Percentiles rank a stretch among this genome's conserved stretches.
These are phyloP conservation scores for Pichia kluyveri DNA, from an alignment of 805 yeast species.

Conservation along the genomic window DNA sequence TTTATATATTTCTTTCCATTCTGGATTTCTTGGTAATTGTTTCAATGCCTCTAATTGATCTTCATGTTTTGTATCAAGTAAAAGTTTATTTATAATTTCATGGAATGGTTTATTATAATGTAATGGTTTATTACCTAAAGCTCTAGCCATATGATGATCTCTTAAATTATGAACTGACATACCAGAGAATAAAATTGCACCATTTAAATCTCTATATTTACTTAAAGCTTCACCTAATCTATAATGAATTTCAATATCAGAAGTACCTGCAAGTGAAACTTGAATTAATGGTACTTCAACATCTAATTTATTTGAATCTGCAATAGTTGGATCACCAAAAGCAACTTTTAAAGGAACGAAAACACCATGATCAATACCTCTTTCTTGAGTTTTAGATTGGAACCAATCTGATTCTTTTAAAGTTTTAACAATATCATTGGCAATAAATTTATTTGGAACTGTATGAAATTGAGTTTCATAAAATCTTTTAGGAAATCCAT, in stretches of 20 bases:
- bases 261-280: constrained; percentile 37
- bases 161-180: constrained; percentile 72
- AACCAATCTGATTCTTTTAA: constrained; percentile 35
- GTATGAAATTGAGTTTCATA: constrained; percentile 57
- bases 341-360: constrained; percentile 78
- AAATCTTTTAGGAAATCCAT: constrained; percentile 59
- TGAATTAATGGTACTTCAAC: constrained; percentile 41
- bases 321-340: constrained; percentile 34
- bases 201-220: constrained; percentile 42
- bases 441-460: constrained; percentile 32
- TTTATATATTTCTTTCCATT: constrained; percentile 24
- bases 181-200: constrained; percentile 57
- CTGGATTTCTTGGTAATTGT: constrained; percentile 20
- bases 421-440: constrained; percentile 34
- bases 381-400: constrained; percentile 31
- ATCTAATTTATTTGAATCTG: constrained; percentile 31
- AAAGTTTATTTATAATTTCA: constrained; percentile 31
- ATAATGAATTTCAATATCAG: constrained; percentile 35
- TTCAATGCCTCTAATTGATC: constrained; percentile 31
- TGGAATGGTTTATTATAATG: constrained; percentile 51
- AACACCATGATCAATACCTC: constrained; percentile 78
- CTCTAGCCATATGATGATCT: constrained; percentile 34
- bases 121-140: constrained; percentile 13
- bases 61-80: constrained; percentile 23
- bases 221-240: constrained; percentile 49